Base-by-base conservation (phyloP, 2,329 filamentous ascomycete genomes). In the Microsporum canis region DNA sequence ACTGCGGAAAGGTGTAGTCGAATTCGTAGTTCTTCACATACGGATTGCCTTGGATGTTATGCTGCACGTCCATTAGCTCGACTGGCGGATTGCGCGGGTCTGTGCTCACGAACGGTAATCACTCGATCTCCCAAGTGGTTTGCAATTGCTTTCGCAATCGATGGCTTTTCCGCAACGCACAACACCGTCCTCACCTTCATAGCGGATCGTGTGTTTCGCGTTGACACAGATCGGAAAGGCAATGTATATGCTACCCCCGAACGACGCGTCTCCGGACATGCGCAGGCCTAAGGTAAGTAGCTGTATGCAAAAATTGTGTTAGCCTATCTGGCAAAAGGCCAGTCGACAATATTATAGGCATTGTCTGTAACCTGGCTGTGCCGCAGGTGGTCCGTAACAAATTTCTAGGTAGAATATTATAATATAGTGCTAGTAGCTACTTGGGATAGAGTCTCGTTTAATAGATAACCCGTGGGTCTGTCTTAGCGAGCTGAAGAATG, bases 121-220 rank as follows among this genome's bases (percentile, higher is more conserved):
- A 57, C 55, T 57, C 17, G 34, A 57, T 57, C 55, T 38, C 55
- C 55, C 55, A 57, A 57, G n/a, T 57, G 55, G 34, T 57, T 57
- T 57, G 55, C 55, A 57, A 57, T 57, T 41, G 55, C 55, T 41
- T 41, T 41, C n/a, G 55, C 34, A 57, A 57, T 57, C 55, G 55
- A 57, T 41, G 55, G 34, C 55, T 57, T 57, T 41, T 41, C 55
- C 34, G 55, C 55, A 57, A 57, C 55, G 34, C 55, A 57, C 27
- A 57, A 41, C 39, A 57, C 55, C 39, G 31, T 59, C 43, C 29
- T 59, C 7, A 53, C 58, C 14, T 4, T 41, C 49, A 60, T 60
- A 33, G 38, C 38, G 5, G 23, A 34, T 36, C 41, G 57, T 59
- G 38, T 59, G 41, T 59, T 59, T 49, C 14, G 4, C 56, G 33